phyloP scores from a whole-genome alignment of 208 protist species.

The Naegleria lovaniensis region DNA sequence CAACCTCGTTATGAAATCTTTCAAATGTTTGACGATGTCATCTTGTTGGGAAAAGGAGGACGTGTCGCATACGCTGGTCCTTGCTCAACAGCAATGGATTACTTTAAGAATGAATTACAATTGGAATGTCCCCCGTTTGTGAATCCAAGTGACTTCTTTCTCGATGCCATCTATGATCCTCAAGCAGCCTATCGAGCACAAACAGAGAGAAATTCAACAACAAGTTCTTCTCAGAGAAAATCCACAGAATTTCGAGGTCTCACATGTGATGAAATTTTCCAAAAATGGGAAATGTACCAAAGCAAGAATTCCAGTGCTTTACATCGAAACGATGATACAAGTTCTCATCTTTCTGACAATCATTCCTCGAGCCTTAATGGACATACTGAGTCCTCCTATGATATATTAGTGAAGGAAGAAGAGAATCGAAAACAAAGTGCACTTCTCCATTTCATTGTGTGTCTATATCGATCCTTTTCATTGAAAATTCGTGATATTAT shows the following conservation, averaged over 20 bases:
- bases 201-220: not conserved
- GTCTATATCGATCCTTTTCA: not conserved
- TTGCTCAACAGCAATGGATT: not conserved
- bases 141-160: conserved; percentile 31
- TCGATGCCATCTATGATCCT: conserved; percentile 20
- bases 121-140: not conserved
- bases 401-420: not conserved
- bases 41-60: conserved; percentile 34
- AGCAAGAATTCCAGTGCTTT: not conserved
- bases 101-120: conserved; percentile 17
- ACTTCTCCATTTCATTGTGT: not conserved
- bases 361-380: no score
- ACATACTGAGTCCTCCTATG: no score
- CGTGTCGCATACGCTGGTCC: conserved; percentile 18
- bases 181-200: not conserved
- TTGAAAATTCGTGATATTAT: not conserved
- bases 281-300: not conserved
- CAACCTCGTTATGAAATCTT: conserved; percentile 39
- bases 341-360: not conserved
- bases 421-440: not conserved
- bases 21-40: conserved; percentile 28
- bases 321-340: not conserved
- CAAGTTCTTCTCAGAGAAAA: not conserved
- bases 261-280: not conserved
- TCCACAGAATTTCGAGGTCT: not conserved